Base-by-base conservation (phyloP, 192 early-diverging fungal genomes). In the Coemansia sp. region DNA sequence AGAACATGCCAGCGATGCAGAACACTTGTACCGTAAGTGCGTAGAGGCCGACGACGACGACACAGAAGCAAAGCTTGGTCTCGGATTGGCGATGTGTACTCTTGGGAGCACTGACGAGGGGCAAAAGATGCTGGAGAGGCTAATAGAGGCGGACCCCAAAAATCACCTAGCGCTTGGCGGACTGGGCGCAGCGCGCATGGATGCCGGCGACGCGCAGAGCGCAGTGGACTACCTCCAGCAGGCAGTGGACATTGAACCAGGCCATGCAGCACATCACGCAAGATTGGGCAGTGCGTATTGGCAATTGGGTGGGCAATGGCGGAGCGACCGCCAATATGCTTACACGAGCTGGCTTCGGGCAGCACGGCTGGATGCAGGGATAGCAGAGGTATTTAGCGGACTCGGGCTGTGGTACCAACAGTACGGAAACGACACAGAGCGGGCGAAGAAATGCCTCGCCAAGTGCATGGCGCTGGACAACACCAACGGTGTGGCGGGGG, bases 371-470 rank as follows among this genome's bases (percentile, higher is more conserved):
- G 85, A 92, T 23, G 84, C 87, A 4, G 64, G 59, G 0, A 78
- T 75, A 52, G 74, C 88, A 16, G 73, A 73, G 6, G 86, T 89
- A 0, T 98, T 96, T 65, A 85, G 89, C 0, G 86, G 83, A 24
- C 82, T 98, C 10, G 96, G 95, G 10, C 79, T 90, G 44, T 94
- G 91, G 67, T 97, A 94, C 71, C 78, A 74, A 12, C 57, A 83
- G 19, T 76, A 90, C 48, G 88, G 85, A n/a, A 60, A 81, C 31
- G 91, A 95, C 58, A 41, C 67, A 2, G 69, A 26, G 0, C 88
- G 94, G 7, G 93, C 95, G 7, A 75, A 81, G 34, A 90, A 89
- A 60, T 98, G 94, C 70, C 93, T 90, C 69, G 74, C 84, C 56
- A 90, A 92, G 64, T 92, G 93, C 2, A 81, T 92, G n/a, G 67